Conservation (phyloP, 805 yeast species). For the Isabelozyma pseudorhagii region DNA sequence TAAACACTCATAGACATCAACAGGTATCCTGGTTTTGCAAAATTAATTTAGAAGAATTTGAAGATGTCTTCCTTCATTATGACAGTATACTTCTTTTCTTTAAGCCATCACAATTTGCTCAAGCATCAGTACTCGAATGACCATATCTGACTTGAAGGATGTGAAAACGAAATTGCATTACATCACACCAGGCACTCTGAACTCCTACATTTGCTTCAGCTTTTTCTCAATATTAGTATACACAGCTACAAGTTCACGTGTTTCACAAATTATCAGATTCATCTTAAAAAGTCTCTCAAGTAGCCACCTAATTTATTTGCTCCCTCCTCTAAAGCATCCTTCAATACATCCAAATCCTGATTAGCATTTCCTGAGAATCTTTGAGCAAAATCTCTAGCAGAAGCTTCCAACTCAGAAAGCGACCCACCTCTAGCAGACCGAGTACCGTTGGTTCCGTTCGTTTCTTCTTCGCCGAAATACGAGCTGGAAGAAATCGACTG, state of each 20-base stretch:
- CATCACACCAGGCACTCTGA: too few species aligned
- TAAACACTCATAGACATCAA: too few species aligned
- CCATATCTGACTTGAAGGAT: too few species aligned
- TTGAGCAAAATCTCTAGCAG: constrained; percentile 62
- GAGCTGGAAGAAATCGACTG: constrained; percentile 88
- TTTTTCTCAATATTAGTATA: too few species aligned
- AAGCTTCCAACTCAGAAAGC: constrained; percentile 49
- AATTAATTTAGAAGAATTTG: too few species aligned
- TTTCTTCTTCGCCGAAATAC: constrained; percentile 85
- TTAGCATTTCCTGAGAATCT: constrained; percentile 73
- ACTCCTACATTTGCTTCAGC: too few species aligned
- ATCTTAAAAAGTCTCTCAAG: constrained; percentile 79
- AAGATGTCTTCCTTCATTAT: neutral
- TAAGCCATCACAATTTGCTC: too few species aligned
- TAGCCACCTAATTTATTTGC: constrained; percentile 84
- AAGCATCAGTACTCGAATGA: too few species aligned
- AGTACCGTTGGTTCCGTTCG: constrained; percentile 15
- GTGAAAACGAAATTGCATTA: too few species aligned
- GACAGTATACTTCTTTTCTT: neutral
- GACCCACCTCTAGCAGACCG: constrained; percentile 21
- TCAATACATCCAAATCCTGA: constrained; percentile 84
- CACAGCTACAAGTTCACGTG: neutral
- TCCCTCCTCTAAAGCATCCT: constrained; percentile 91
- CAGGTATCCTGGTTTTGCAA: too few species aligned
- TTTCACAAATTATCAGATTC: neutral